These are phyloP conservation scores for Lodderomyces parapsilosis DNA, from an alignment of 1,139 yeast species.

Conservation along the genomic window DNA sequence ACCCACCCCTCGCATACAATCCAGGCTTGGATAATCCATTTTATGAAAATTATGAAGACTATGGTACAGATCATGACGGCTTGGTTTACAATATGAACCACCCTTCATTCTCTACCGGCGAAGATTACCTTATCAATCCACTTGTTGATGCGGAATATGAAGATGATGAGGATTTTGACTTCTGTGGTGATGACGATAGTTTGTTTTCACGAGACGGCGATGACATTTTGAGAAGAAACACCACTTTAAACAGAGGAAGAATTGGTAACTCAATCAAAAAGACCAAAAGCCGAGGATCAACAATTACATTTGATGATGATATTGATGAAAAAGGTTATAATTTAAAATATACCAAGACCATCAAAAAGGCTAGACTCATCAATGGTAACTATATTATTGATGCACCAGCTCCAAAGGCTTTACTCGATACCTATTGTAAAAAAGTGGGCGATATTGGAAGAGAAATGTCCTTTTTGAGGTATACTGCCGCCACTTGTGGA, in stretches of 20 bases:
- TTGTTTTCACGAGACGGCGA: conserved; percentile 47
- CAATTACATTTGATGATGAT: conserved; percentile 18
- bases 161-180: conserved; percentile 4
- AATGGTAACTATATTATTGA: conserved; percentile 76
- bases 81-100: conserved; percentile 13
- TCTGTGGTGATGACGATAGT: conserved; percentile 23
- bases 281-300: conserved; percentile 6
- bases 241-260: conserved; percentile 22
- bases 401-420: conserved; percentile 69
- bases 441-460: conserved; percentile 37
- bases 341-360: conserved; percentile 46
- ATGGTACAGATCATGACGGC: conserved; percentile 18
- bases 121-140: conserved; percentile 42
- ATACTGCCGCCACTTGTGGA: conserved; percentile 80
- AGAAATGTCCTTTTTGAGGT: conserved; percentile 75
- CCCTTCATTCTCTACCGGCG: conserved; percentile 33
- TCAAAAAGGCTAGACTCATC: conserved; percentile 54
- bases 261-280: not conserved
- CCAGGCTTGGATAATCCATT: conserved; percentile 20
- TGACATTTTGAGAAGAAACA: conserved; percentile 35
- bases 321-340: conserved; percentile 42
- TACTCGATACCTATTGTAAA: conserved; percentile 54
- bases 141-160: conserved; percentile 42
- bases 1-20: conserved; percentile 30
- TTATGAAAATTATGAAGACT: conserved; percentile 20